Evolutionary conservation across 768 basidiomycete genomes (phyloP).

Genomic region (Leccinum ochraceum): DNA sequence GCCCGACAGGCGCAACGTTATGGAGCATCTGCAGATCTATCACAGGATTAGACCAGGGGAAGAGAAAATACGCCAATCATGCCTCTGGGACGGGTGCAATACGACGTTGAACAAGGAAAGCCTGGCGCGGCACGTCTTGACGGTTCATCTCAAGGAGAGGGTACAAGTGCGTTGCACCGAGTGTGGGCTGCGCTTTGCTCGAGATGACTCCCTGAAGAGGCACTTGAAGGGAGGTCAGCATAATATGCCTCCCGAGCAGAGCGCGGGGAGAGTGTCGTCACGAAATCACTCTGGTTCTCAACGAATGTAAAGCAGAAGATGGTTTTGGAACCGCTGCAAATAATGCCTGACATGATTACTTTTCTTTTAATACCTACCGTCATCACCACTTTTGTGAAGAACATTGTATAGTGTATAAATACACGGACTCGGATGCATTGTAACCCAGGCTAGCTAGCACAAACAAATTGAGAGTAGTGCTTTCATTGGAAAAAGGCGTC

Average conservation of each 20-base stretch:
- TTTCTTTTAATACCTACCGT: background rate
- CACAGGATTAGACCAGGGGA: conserved; percentile 20
- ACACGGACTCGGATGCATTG: background rate
- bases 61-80: conserved; percentile 17
- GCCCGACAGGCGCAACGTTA: conserved; percentile 18
- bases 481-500: background rate
- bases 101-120: conserved; percentile 31
- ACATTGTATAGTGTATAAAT: background rate
- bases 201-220: conserved; percentile 32
- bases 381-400: no score
- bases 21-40: conserved; percentile 13
- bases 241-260: background rate
- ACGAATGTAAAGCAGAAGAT: background rate
- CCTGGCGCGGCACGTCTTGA: conserved; percentile 26
- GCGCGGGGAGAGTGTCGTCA: background rate
- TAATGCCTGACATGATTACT: background rate
- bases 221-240: conserved; percentile 23
- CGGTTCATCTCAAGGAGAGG: conserved; percentile 26
- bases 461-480: background rate
- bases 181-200: conserved; percentile 28
- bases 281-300: background rate
- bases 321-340: background rate
- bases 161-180: conserved; percentile 8
- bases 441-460: background rate
- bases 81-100: conserved; percentile 23